Percentiles rank a stretch among this genome's conserved stretches.
These are phyloP conservation scores for Falciphora oryzae DNA, from an alignment of 2,329 filamentous ascomycete species.

Conservation along the genomic window DNA sequence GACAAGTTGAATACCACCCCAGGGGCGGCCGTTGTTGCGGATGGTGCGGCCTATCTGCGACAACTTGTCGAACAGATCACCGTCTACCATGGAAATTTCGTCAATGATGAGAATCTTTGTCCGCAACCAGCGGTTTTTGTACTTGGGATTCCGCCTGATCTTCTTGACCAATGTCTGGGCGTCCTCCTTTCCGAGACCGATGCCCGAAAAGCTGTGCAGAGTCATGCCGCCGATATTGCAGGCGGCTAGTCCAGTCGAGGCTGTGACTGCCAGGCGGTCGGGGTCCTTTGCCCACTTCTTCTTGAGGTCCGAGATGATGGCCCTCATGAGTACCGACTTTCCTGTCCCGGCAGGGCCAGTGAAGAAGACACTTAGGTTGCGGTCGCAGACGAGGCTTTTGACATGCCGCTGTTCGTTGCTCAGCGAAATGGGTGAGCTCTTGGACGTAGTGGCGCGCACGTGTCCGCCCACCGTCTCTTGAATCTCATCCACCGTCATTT, in stretches of 20 bases:
- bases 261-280: conserved; percentile 86
- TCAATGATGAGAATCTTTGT: conserved; percentile 88
- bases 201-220: conserved; percentile 91
- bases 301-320: conserved; percentile 78
- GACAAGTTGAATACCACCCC: conserved; percentile 92
- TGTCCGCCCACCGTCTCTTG: background rate
- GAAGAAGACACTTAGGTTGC: conserved; percentile 89
- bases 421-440: conserved; percentile 54
- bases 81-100: conserved; percentile 98
- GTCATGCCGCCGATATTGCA: conserved; percentile 97
- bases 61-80: conserved; percentile 93
- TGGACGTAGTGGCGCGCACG: background rate
- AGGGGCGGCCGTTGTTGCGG: conserved; percentile 84
- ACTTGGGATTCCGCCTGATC: conserved; percentile 82
- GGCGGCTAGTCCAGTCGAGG: conserved; percentile 90
- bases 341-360: conserved; percentile 94
- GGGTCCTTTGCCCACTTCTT: conserved; percentile 70
- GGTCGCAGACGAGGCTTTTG: conserved; percentile 71
- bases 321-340: conserved; percentile 91
- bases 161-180: conserved; percentile 79
- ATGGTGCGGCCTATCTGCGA: conserved; percentile 80
- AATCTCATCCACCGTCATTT: conserved; percentile 1
- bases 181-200: conserved; percentile 89
- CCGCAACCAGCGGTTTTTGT: conserved; percentile 79
- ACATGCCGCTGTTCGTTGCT: conserved; percentile 85